Percentiles rank a stretch among this genome's conserved stretches.
phyloP scores from a whole-genome alignment of 208 protist species.

The Crithidia bombi region DNA sequence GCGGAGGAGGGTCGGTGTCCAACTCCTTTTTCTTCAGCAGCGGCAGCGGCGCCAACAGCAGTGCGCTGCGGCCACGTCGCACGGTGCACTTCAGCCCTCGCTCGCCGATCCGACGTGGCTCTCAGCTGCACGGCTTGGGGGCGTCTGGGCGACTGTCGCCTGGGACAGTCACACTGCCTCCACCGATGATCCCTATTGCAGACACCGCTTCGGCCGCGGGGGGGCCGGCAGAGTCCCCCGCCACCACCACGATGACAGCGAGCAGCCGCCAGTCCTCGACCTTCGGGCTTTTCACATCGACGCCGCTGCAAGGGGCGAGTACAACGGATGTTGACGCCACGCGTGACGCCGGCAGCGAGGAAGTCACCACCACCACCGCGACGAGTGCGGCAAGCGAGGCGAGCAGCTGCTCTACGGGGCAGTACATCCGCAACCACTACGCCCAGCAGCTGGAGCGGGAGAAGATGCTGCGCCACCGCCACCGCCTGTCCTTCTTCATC shows the following conservation, averaged over 20 bases:
- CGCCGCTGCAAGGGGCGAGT: background rate
- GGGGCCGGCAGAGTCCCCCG: too few species aligned
- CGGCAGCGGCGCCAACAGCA: slow-evolving; percentile 21
- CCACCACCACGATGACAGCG: background rate
- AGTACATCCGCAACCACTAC: slow-evolving; percentile 30
- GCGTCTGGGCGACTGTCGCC: slow-evolving; percentile 6
- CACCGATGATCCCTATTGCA: background rate
- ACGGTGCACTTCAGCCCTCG: slow-evolving; percentile 3
- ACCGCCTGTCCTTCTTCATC: slow-evolving; percentile 26
- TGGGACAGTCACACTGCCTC: slow-evolving; percentile 1
- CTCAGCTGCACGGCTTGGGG: slow-evolving; percentile 13
- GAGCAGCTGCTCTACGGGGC: slow-evolving; percentile 23
- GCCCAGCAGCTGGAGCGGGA: slow-evolving; percentile 33
- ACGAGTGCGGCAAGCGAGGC: slow-evolving; percentile 12
- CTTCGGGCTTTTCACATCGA: background rate
- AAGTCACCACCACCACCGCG: slow-evolving; percentile 1
- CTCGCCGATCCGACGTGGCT: background rate
- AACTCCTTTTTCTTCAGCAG: slow-evolving; percentile 14
- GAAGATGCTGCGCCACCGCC: slow-evolving; percentile 26
- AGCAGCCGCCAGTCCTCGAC: slow-evolving; percentile 10
- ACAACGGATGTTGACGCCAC: too few species aligned
- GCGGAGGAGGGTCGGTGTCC: slow-evolving; percentile 8
- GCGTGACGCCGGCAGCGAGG: background rate
- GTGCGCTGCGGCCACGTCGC: slow-evolving; percentile 8
- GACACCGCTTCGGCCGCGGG: background rate